phyloP scores from a whole-genome alignment of 257 asterid species.

The Nicotiana undulata region DNA sequence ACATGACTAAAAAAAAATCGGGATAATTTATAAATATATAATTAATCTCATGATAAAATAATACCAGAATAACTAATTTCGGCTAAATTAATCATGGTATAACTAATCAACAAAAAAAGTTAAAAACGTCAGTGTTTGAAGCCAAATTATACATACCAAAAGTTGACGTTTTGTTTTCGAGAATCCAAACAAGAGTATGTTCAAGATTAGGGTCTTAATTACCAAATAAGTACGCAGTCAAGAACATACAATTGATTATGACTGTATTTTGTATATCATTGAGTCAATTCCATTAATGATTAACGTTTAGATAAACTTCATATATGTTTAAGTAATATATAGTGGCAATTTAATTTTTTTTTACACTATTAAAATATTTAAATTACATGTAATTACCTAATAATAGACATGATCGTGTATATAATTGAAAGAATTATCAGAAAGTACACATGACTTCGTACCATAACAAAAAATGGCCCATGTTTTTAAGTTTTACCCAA shows the following conservation, averaged over 20 bases:
- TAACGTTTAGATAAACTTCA: background rate
- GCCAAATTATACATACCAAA: background rate
- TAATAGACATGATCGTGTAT: too few species aligned
- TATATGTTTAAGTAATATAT: background rate
- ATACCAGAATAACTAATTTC: too few species aligned
- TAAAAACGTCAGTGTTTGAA: background rate
- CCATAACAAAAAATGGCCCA: too few species aligned
- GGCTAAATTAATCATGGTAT: too few species aligned
- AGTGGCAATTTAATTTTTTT: background rate
- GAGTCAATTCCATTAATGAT: background rate
- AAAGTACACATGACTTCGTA: too few species aligned
- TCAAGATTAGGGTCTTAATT: background rate
- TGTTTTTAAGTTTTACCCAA: too few species aligned
- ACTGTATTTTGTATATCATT: background rate
- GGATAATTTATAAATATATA: too few species aligned
- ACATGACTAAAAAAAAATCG: too few species aligned
- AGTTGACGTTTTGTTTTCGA: background rate
- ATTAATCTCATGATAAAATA: too few species aligned
- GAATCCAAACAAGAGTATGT: background rate
- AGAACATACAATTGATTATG: background rate
- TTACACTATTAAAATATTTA: background rate
- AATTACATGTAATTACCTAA: too few species aligned
- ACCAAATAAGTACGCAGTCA: constrained; percentile 4
- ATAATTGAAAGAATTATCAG: too few species aligned
- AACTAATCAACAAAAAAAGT: background rate